Conservation (phyloP, 768 basidiomycete genomes). For the Suillus ampliporus region DNA sequence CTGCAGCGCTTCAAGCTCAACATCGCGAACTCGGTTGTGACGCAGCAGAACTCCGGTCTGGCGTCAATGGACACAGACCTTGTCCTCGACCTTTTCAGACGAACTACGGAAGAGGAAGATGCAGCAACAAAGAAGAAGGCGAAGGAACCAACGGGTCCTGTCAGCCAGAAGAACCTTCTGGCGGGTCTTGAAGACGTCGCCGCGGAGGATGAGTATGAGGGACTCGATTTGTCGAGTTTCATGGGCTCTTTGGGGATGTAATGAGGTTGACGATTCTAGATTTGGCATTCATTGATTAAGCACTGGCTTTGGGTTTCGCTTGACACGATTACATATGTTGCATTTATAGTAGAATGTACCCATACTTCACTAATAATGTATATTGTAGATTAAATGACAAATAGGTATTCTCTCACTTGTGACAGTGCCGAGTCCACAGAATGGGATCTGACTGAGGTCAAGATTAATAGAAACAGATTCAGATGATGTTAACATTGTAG, state of each 20-base stretch:
- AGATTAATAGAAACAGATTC: too few species aligned
- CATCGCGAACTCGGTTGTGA: conserved; percentile 95
- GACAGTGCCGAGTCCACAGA: too few species aligned
- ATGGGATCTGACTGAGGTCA: too few species aligned
- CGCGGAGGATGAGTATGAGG: conserved; percentile 90
- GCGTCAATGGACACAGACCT: conserved; percentile 97
- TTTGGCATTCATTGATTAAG: conserved; percentile 23
- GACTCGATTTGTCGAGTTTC: conserved; percentile 84
- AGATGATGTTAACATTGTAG: too few species aligned
- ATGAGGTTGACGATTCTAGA: conserved; percentile 25
- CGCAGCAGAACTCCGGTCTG: conserved; percentile 94
- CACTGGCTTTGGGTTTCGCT: conserved; percentile 19
- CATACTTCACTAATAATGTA: conserved; percentile 39
- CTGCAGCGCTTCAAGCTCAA: conserved; percentile 99
- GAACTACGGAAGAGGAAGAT: conserved; percentile 79
- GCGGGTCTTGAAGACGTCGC: conserved; percentile 93
- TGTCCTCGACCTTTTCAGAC: conserved; percentile 91
- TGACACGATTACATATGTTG: conserved; percentile 34
- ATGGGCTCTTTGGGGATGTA: conserved; percentile 78
- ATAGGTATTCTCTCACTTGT: not conserved
- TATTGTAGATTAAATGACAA: conserved; percentile 32
- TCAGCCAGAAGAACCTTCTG: conserved; percentile 82
- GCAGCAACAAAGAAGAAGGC: conserved; percentile 54
- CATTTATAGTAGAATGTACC: conserved; percentile 42
- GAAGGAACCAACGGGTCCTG: conserved; percentile 59